phyloP scores from a whole-genome alignment of 2,329 filamentous ascomycete species.

The Paradendryphiella salina region DNA sequence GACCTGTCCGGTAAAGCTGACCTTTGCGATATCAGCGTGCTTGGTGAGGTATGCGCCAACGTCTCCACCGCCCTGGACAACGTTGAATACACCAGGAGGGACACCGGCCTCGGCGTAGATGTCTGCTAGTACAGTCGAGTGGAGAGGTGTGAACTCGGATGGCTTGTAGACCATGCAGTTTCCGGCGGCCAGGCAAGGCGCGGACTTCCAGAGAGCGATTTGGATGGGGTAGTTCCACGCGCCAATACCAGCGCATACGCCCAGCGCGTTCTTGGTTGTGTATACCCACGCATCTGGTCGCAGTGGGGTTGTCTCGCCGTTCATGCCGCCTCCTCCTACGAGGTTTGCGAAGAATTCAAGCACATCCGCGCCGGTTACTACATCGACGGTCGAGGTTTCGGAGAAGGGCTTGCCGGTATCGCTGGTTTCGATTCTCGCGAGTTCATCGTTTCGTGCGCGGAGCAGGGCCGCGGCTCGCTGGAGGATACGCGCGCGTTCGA shows the following conservation, averaged over 20 bases:
- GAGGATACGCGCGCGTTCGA: conserved; percentile 75
- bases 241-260: conserved; percentile 83
- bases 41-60: conserved; percentile 75
- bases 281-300: conserved; percentile 79
- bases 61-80: conserved; percentile 77
- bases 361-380: conserved; percentile 81
- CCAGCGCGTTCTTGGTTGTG: conserved; percentile 78
- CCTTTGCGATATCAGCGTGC: conserved; percentile 76
- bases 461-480: conserved; percentile 75
- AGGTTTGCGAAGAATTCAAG: conserved; percentile 85
- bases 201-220: conserved; percentile 88
- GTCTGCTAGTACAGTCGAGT: conserved; percentile 73
- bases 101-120: conserved; percentile 79
- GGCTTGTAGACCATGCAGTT: conserved; percentile 93
- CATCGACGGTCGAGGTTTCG: conserved; percentile 81
- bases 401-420: conserved; percentile 86
- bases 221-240: conserved; percentile 94
- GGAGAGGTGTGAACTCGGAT: conserved; percentile 84
- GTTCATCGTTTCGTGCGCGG: conserved; percentile 74
- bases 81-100: conserved; percentile 82
- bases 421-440: conserved; percentile 77
- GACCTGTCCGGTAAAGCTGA: conserved; percentile 88
- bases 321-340: conserved; percentile 74
- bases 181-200: conserved; percentile 79
- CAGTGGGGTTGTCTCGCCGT: conserved; percentile 76